Percentiles rank a stretch among this genome's conserved stretches.
phyloP scores from a whole-genome alignment of 768 basidiomycete species.

The Tulasnella sp. region DNA sequence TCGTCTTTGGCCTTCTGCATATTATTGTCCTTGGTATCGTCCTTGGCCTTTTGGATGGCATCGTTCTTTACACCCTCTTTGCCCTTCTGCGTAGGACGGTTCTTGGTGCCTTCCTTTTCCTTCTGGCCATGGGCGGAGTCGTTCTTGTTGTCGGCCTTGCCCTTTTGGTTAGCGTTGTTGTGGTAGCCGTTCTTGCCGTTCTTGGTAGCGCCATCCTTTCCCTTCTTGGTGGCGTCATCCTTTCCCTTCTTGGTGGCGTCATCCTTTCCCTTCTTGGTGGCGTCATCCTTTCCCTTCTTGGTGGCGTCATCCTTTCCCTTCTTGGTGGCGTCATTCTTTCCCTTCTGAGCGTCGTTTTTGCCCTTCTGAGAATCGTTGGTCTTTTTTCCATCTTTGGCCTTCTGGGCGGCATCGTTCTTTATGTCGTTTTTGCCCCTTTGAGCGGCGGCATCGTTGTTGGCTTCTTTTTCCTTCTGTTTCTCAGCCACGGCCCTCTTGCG shows the following conservation, averaged over 20 bases:
- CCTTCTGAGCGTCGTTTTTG: not conserved
- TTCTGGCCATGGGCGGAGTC: too few species aligned
- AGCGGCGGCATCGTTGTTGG: not conserved
- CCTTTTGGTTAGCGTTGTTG: too few species aligned
- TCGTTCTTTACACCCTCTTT: too few species aligned
- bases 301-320: not conserved
- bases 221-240: not conserved
- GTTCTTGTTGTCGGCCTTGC: too few species aligned
- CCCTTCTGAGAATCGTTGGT: not conserved
- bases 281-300: not conserved
- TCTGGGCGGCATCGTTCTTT: not conserved
- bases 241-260: not conserved
- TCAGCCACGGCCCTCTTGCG: not conserved
- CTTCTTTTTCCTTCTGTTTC: not conserved
- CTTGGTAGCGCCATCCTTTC: not conserved
- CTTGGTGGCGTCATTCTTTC: not conserved
- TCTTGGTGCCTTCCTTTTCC: too few species aligned
- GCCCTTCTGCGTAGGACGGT: too few species aligned
- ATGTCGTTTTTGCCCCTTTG: not conserved
- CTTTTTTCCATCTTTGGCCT: not conserved
- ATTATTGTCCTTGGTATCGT: too few species aligned
- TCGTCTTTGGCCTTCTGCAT: too few species aligned
- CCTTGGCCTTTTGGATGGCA: too few species aligned
- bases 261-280: not conserved
- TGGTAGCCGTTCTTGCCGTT: not conserved